phyloP scores from a whole-genome alignment of 495 filamentous ascomycete species.

The Lentithecium fluviatile region DNA sequence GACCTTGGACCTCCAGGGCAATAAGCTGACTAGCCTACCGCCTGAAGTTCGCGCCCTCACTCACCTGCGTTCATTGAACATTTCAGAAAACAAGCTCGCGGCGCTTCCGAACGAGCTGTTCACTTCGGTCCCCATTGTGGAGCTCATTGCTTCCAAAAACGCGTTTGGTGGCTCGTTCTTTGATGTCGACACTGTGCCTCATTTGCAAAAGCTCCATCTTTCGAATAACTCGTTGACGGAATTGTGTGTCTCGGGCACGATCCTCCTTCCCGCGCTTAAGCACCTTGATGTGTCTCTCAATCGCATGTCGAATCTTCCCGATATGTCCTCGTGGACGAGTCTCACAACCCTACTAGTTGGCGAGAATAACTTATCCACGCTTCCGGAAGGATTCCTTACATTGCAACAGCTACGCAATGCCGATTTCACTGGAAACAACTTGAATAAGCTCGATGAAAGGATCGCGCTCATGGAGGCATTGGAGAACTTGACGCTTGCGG shows the following conservation, averaged over 20 bases:
- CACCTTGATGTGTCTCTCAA: conserved; percentile 74
- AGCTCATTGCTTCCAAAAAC: conserved; percentile 78
- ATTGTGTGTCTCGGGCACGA: conserved; percentile 49
- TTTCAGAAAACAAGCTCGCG: conserved; percentile 72
- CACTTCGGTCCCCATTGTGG: conserved; percentile 64
- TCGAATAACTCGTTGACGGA: conserved; percentile 69
- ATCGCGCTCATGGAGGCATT: conserved; percentile 80
- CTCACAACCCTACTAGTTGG: conserved; percentile 72
- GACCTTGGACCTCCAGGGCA: conserved; percentile 74
- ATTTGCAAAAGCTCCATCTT: conserved; percentile 72
- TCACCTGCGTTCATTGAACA: conserved; percentile 69
- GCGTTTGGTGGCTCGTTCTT: conserved; percentile 72
- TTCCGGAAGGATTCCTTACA: conserved; percentile 71
- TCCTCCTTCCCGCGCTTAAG: conserved; percentile 71
- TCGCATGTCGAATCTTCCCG: conserved; percentile 67
- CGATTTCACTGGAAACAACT: conserved; percentile 80
- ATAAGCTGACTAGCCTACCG: conserved; percentile 76
- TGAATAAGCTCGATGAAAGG: conserved; percentile 69
- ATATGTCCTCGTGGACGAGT: conserved; percentile 67
- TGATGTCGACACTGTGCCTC: conserved; percentile 55
- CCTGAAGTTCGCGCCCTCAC: conserved; percentile 60
- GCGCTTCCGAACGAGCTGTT: conserved; percentile 68
- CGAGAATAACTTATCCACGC: conserved; percentile 70
- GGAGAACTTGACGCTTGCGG: conserved; percentile 67
- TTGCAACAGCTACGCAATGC: conserved; percentile 67